A percentile compares a stretch with the other conserved stretches of the same genome.
Conservation (phyloP, 345 rosid species). For the Boechera retrofracta region DNA sequence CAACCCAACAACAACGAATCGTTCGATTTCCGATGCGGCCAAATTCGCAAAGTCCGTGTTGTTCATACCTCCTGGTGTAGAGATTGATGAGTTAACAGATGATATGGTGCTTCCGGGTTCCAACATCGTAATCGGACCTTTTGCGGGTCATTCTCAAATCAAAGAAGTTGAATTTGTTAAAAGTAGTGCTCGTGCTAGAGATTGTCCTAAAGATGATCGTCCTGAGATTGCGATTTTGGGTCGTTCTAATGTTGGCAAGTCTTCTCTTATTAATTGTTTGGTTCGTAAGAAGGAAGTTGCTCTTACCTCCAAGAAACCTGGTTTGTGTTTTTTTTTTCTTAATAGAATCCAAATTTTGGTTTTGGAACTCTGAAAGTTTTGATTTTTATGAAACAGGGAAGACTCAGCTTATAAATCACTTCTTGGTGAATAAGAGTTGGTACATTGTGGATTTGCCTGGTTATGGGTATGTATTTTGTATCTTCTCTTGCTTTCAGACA, state of each 20-base stretch:
- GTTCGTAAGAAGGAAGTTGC: conserved; percentile 90
- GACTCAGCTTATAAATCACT: conserved; percentile 95
- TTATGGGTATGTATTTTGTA: conserved; percentile 67
- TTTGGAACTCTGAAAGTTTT: background rate
- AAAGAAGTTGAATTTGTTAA: conserved; percentile 88
- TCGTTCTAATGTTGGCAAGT: conserved; percentile 95
- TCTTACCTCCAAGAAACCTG: conserved; percentile 96
- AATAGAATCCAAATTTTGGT: background rate
- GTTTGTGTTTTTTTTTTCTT: conserved; percentile 40
- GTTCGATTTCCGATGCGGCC: conserved; percentile 52
- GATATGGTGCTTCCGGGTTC: conserved; percentile 87
- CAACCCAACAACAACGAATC: conserved; percentile 32
- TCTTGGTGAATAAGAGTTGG: conserved; percentile 94
- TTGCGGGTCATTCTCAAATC: conserved; percentile 87
- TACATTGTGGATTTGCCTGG: conserved; percentile 97
- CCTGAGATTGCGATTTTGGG: conserved; percentile 94
- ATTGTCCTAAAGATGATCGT: conserved; percentile 78
- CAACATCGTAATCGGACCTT: conserved; percentile 81
- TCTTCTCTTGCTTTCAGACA: background rate
- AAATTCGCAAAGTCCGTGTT: conserved; percentile 49
- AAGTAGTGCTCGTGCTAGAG: conserved; percentile 85
- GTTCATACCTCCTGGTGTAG: conserved; percentile 87
- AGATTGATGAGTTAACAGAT: conserved; percentile 63
- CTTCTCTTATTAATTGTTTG: conserved; percentile 86
- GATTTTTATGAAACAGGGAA: conserved; percentile 55